A percentile compares a stretch with the other conserved stretches of the same genome.
phyloP scores from a whole-genome alignment of 2,329 filamentous ascomycete genomes.

The Sordariomycetes sp. region DNA sequence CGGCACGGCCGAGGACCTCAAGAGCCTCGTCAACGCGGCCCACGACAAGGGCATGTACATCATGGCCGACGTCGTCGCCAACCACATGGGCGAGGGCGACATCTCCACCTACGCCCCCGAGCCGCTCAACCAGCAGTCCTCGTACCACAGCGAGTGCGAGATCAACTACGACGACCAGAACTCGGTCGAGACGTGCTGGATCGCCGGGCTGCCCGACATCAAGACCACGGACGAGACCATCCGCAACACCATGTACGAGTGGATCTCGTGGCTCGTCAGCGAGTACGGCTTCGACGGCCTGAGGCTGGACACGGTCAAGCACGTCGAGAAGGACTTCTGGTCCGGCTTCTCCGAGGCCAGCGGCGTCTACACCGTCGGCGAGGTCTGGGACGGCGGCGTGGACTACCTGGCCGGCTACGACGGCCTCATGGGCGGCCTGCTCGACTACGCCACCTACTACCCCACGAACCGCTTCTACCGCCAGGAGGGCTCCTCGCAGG shows the following conservation, averaged over 20 bases:
- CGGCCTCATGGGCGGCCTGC: constrained; percentile 43
- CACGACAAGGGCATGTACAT: constrained; percentile 48
- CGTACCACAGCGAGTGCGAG: constrained; percentile 54
- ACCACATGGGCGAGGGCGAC: constrained; percentile 46
- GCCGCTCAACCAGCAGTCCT: constrained; percentile 40
- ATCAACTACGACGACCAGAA: constrained; percentile 43
- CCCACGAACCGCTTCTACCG: constrained; percentile 29
- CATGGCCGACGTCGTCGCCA: constrained; percentile 54
- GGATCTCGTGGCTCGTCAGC: constrained; percentile 47
- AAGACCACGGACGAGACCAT: constrained; percentile 43
- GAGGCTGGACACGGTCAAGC: constrained; percentile 53
- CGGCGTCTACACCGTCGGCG: constrained; percentile 51
- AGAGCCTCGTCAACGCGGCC: constrained; percentile 42
- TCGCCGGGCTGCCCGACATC: constrained; percentile 52
- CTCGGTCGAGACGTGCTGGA: constrained; percentile 40
- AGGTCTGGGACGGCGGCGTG: constrained; percentile 47
- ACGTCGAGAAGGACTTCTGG: constrained; percentile 52
- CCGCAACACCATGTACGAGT: constrained; percentile 41
- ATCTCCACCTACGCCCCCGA: constrained; percentile 33
- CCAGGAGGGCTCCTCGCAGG: constrained; percentile 25
- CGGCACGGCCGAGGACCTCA: constrained; percentile 50
- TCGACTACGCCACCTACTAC: constrained; percentile 50
- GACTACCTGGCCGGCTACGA: constrained; percentile 43
- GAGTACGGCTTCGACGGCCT: constrained; percentile 55
- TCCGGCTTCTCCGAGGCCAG: constrained; percentile 40